Percentiles rank a stretch among this genome's conserved stretches.
phyloP scores from a whole-genome alignment of 148 eudicot genomes.

The Rhododendron henanense region DNA sequence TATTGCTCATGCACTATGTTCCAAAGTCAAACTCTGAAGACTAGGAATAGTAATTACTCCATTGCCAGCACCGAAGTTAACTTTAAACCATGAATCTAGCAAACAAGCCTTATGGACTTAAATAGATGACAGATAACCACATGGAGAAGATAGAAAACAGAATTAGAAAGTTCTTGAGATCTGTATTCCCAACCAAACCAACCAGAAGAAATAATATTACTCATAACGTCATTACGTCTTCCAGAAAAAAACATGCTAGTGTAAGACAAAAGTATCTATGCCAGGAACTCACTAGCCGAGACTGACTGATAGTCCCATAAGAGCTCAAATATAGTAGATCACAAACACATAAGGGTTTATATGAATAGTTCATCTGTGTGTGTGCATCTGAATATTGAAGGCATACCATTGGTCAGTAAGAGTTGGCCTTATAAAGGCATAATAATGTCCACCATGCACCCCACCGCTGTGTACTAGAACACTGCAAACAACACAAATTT shows the following conservation, averaged over 20 bases:
- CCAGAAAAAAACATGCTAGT: neutral
- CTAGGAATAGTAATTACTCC: neutral
- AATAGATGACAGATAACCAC: neutral
- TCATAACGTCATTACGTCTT: neutral
- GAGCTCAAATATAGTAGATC: neutral
- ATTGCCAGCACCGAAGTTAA: neutral
- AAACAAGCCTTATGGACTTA: neutral
- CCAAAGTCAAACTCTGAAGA: neutral
- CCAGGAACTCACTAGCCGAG: neutral
- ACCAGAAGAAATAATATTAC: neutral
- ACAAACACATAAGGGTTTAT: neutral
- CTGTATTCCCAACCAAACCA: neutral
- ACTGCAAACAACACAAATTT: conserved; percentile 39
- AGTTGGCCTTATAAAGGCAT: conserved; percentile 84
- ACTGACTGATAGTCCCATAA: neutral
- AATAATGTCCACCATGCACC: conserved; percentile 96
- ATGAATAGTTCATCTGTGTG: neutral
- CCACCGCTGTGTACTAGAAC: conserved; percentile 97
- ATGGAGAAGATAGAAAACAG: neutral
- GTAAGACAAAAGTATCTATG: neutral
- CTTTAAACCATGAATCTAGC: neutral
- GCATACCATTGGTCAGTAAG: conserved; percentile 87
- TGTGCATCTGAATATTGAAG: neutral
- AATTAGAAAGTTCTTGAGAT: neutral
- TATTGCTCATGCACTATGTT: neutral